phyloP scores from a whole-genome alignment of 2,329 filamentous ascomycete species.

The Metarhizium guizhouense region DNA sequence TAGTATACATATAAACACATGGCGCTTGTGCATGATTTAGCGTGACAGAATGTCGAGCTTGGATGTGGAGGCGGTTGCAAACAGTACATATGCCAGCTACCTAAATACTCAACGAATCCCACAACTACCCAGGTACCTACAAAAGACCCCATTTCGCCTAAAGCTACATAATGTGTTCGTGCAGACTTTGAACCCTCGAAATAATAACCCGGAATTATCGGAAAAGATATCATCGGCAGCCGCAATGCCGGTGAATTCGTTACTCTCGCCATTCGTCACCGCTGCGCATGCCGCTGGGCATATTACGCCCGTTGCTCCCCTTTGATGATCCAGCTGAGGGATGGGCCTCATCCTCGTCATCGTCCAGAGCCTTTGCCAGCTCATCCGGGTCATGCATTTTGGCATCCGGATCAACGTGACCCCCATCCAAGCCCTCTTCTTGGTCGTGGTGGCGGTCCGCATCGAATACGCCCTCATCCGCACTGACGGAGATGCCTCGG shows the following conservation, averaged over 20 bases:
- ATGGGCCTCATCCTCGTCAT: slow-evolving; percentile 37
- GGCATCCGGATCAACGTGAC: slow-evolving; percentile 47
- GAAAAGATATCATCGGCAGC: not conserved
- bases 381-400: slow-evolving; percentile 61
- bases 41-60: not conserved
- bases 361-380: slow-evolving; percentile 48
- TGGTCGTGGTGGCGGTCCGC: slow-evolving; percentile 38
- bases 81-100: not conserved
- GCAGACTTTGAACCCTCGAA: not conserved
- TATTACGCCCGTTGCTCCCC: slow-evolving; percentile 15
- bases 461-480: slow-evolving; percentile 51
- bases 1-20: too few species aligned
- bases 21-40: too few species aligned
- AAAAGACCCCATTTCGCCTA: not conserved
- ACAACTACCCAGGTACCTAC: not conserved
- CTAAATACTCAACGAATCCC: not conserved
- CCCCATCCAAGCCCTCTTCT: slow-evolving; percentile 34
- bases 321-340: slow-evolving; percentile 13
- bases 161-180: not conserved
- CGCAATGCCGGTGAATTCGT: not conserved
- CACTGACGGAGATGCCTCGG: slow-evolving; percentile 57
- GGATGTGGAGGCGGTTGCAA: not conserved
- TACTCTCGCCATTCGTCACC: slow-evolving; percentile 39
- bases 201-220: not conserved
- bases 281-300: slow-evolving; percentile 31